Evolutionary conservation across 106 monocot species (phyloP), one percentile per base, ranked within the genome.

Genomic region (Amphibolis antarctica): DNA sequence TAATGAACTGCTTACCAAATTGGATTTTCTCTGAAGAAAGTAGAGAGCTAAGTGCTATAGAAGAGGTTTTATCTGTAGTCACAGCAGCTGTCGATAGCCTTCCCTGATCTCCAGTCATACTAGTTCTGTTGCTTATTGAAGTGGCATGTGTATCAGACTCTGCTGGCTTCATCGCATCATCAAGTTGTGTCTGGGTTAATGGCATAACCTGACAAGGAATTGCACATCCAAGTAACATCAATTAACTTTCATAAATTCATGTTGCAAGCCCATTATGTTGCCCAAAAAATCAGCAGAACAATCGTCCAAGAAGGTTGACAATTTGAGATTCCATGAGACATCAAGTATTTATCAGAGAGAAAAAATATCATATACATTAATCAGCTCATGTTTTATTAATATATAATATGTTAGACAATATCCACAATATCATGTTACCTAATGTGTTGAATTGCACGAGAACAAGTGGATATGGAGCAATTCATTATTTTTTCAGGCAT

Each of bases 11-110:
- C 82, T 69, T 71, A 89, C 94, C 94, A 80, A 96, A 96, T 63
- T 96, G 94, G 73, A 96, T 96, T 80, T 80, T 96, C 68, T 89
- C 86, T 62, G 79, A 83, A 48, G 77, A 76, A 30, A 89, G 74
- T n/a, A 86, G 51, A 73, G 86, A 86, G 25, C 71, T 89, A n/a
- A 89, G 77, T 58, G 65, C 81, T 53, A 73, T 69, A 77, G 62
- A 49, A 57, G 79, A 10, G 60, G 46, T 53, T 81, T 83, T 50
- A 83, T 79, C 18, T 66, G 72, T 53, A 42, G 59, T 25, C 59
- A 78, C 24, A 27, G 36, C 54, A 53, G 83, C 68, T 10, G 69
- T 28, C 49, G 79, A 62, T 10, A 50, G 46, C 53, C 79, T 79
- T 29, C 31, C 57, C 17, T 72, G 53, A 46, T 85, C 88, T 28